Percentiles rank a stretch among this genome's conserved stretches.
Conservation (phyloP, 129 eudicot genomes). For the Oenanthe sinensis region DNA sequence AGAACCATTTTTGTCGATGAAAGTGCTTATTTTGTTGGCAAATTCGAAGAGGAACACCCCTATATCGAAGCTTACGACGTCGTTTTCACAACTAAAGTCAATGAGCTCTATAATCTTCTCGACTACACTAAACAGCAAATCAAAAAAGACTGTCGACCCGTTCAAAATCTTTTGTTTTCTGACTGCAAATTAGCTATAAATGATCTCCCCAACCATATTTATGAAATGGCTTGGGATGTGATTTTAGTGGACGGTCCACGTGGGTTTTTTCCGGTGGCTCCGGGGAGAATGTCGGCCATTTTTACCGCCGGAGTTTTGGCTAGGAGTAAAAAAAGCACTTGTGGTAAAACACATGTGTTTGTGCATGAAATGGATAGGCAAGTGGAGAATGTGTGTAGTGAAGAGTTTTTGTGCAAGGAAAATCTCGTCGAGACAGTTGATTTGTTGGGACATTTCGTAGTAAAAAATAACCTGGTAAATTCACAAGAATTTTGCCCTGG, state of each 20-base stretch:
- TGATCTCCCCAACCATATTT: conserved; percentile 70
- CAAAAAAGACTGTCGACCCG: conserved; percentile 53
- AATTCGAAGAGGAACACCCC: conserved; percentile 49
- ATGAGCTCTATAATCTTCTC: conserved; percentile 36
- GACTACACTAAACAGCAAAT: conserved; percentile 36
- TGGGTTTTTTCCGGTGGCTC: conserved; percentile 50
- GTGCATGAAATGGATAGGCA: conserved; percentile 77
- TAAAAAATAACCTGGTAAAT: conserved; percentile 26
- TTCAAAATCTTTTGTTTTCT: conserved; percentile 69
- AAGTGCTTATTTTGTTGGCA: conserved; percentile 37
- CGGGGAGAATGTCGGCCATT: conserved; percentile 70
- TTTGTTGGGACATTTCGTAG: conserved; percentile 57
- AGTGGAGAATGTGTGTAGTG: conserved; percentile 51
- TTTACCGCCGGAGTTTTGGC: conserved; percentile 81
- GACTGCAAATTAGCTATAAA: conserved; percentile 73
- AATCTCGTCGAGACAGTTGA: conserved; percentile 62
- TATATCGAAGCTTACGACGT: conserved; percentile 80
- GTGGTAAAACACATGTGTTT: conserved; percentile 58
- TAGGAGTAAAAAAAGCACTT: conserved; percentile 43
- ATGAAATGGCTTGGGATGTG: conserved; percentile 80
- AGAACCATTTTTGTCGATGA: conserved; percentile 72
- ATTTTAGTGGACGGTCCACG: conserved; percentile 81
- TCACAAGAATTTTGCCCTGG: conserved; percentile 42
- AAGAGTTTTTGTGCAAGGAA: conserved; percentile 64
- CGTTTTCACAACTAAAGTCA: conserved; percentile 51